phyloP scores from a whole-genome alignment of 2,329 filamentous ascomycete species.

The Botrytis deweyae region DNA sequence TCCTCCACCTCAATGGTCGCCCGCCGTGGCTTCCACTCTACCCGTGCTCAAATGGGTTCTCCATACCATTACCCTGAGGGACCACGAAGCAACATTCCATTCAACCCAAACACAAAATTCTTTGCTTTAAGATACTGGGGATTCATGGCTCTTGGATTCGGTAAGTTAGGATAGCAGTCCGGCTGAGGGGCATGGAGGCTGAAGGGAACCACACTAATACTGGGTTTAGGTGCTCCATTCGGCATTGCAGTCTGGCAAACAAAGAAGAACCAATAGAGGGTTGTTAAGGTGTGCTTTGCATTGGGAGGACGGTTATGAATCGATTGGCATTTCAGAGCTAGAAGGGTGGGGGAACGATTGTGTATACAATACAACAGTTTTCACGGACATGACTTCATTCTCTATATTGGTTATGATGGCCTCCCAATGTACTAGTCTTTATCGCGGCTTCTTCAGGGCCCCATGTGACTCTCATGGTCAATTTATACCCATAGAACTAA shows the following conservation, averaged over 20 bases:
- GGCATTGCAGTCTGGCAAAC: constrained; percentile 53
- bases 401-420: constrained; percentile 4
- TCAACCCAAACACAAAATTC: constrained; percentile 88
- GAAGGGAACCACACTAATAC: constrained; percentile 29
- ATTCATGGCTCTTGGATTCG: constrained; percentile 56
- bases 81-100: constrained; percentile 90
- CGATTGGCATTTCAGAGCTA: constrained; percentile 27
- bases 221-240: constrained; percentile 52
- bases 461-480: not conserved
- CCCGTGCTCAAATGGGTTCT: constrained; percentile 78
- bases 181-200: not conserved
- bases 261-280: constrained; percentile 41
- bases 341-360: constrained; percentile 22
- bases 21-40: constrained; percentile 93
- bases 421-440: not conserved
- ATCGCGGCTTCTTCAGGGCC: not conserved
- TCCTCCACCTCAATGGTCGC: constrained; percentile 65
- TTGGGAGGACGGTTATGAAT: constrained; percentile 5
- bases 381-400: constrained; percentile 14
- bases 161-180: constrained; percentile 46
- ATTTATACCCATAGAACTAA: not conserved
- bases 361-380: constrained; percentile 21
- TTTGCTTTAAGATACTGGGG: constrained; percentile 82
- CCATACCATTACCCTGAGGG: constrained; percentile 99
- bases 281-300: not conserved